Evolutionary conservation across 768 basidiomycete species (phyloP).

Genomic region (Boletus reticuloceps): DNA sequence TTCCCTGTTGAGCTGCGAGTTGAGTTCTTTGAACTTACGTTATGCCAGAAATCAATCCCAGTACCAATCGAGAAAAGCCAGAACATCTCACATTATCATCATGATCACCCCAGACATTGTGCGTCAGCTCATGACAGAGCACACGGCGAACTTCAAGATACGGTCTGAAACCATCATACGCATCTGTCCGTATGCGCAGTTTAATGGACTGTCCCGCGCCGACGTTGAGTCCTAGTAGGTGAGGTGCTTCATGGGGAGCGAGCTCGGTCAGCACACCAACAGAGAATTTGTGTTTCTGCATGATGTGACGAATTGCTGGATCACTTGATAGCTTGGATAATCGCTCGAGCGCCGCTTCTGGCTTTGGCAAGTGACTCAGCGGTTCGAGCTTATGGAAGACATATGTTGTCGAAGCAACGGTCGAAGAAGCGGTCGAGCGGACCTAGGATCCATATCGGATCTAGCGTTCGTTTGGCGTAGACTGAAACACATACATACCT

Average conservation of each 20-base stretch:
- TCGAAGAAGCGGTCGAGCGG: conserved; percentile 51
- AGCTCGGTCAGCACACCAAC: conserved; percentile 74
- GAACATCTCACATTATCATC: conserved; percentile 60
- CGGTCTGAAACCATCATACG: conserved; percentile 67
- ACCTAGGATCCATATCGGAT: conserved; percentile 36
- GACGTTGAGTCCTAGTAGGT: conserved; percentile 66
- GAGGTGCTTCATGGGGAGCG: conserved; percentile 73
- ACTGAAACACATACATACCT: conserved; percentile 47
- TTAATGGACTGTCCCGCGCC: conserved; percentile 63
- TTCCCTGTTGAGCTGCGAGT: conserved; percentile 71
- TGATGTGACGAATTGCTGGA: conserved; percentile 65
- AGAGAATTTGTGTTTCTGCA: conserved; percentile 65
- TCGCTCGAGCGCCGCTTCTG: conserved; percentile 51
- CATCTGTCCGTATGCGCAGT: conserved; percentile 65
- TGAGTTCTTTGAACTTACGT: conserved; percentile 70
- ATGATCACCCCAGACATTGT: conserved; percentile 73
- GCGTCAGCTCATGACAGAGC: conserved; percentile 74
- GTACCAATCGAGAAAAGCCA: background rate
- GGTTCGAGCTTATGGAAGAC: conserved; percentile 66
- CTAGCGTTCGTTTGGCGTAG: background rate
- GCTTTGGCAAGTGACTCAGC: conserved; percentile 62
- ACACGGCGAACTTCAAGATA: conserved; percentile 66
- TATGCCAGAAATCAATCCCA: background rate
- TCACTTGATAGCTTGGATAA: conserved; percentile 64
- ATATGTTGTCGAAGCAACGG: conserved; percentile 42